Evolutionary conservation across 1,284 basidiomycete species (phyloP).

Genomic region (Trichosporon faecale): DNA sequence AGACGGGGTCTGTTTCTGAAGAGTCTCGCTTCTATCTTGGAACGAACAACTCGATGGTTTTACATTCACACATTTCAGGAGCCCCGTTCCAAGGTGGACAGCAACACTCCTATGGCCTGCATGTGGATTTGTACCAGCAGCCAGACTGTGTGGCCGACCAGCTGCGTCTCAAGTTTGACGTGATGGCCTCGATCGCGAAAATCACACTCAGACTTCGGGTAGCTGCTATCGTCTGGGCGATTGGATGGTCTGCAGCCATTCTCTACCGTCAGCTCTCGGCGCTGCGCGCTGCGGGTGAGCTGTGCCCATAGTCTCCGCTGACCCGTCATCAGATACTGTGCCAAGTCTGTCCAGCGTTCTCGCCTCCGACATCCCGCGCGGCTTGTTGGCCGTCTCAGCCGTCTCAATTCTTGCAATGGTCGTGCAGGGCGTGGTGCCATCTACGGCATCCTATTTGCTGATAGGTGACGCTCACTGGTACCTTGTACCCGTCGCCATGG

Average conservation of each 20-base stretch:
- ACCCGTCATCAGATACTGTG: background rate
- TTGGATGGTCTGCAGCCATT: slow-evolving; percentile 62
- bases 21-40: slow-evolving; percentile 72
- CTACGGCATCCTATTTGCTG: background rate
- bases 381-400: background rate
- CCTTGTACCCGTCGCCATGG: background rate
- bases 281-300: background rate
- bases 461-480: background rate
- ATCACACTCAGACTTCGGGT: slow-evolving; percentile 69
- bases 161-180: slow-evolving; percentile 62
- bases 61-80: slow-evolving; percentile 65
- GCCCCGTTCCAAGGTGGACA: slow-evolving; percentile 61
- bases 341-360: background rate
- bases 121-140: slow-evolving; percentile 48
- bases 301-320: background rate
- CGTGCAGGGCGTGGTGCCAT: slow-evolving; percentile 16
- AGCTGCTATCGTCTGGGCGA: slow-evolving; percentile 65
- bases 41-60: slow-evolving; percentile 50
- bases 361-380: background rate
- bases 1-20: slow-evolving; percentile 15
- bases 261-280: slow-evolving; percentile 53
- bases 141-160: slow-evolving; percentile 51
- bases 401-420: background rate
- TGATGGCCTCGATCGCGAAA: slow-evolving; percentile 66
- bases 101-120: slow-evolving; percentile 24